Conservation (phyloP, 73 alveolate genomes). For the Tetrahymena thermophila region DNA sequence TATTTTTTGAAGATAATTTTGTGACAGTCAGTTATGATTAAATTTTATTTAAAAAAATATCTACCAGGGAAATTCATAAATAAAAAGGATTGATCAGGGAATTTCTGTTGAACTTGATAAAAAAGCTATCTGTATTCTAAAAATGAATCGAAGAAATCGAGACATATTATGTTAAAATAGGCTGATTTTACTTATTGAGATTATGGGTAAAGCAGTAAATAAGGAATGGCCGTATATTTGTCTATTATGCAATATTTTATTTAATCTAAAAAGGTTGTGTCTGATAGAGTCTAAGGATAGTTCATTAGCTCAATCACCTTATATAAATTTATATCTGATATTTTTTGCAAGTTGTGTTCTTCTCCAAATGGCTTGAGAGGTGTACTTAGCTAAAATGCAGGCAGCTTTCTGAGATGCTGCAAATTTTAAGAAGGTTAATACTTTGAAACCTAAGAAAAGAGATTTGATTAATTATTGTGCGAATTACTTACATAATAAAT, state of each 20-base stretch:
- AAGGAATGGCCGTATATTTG: not conserved
- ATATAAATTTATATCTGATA: not conserved
- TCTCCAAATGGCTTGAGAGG: not conserved
- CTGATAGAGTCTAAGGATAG: not conserved
- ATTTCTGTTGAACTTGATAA: not conserved
- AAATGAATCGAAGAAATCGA: not conserved
- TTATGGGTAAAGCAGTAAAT: not conserved
- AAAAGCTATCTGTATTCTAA: not conserved
- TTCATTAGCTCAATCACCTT: not conserved
- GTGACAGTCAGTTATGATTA: too few species aligned
- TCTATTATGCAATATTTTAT: not conserved
- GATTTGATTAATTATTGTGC: not conserved
- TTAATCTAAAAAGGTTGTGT: not conserved
- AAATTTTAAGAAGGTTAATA: not conserved
- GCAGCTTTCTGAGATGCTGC: not conserved
- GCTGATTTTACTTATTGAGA: not conserved
- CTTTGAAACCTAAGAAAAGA: not conserved
- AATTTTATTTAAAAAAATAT: too few species aligned
- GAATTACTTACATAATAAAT: not conserved
- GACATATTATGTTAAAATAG: not conserved
- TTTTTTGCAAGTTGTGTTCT: not conserved
- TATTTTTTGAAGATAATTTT: too few species aligned
- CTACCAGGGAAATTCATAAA: not conserved
- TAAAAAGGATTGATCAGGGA: not conserved
- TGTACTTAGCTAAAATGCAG: not conserved